Evolutionary conservation across 2,329 filamentous ascomycete species (phyloP).

Genomic region (Talaromyces sp.): DNA sequence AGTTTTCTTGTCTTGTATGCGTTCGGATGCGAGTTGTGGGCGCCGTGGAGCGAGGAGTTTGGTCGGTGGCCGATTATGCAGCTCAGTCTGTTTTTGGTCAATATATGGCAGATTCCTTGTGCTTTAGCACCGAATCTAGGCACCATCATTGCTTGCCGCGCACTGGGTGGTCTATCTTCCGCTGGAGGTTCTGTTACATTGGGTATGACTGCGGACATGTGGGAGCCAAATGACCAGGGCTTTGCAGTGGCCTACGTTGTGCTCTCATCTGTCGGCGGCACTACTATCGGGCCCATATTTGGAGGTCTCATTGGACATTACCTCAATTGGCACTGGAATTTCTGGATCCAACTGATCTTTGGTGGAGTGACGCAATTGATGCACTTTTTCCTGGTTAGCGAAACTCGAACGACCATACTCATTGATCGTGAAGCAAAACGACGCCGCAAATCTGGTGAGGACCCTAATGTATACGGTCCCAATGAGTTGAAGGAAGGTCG

Average conservation of each 20-base stretch:
- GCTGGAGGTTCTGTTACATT: slow-evolving; percentile 65
- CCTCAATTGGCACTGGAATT: slow-evolving; percentile 58
- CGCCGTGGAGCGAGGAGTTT: slow-evolving; percentile 80
- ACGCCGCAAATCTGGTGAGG: slow-evolving; percentile 53
- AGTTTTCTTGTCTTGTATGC: slow-evolving; percentile 76
- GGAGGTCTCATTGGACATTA: slow-evolving; percentile 54
- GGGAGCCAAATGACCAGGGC: slow-evolving; percentile 56
- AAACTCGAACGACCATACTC: slow-evolving; percentile 59
- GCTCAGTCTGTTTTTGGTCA: slow-evolving; percentile 69
- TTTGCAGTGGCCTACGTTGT: slow-evolving; percentile 62
- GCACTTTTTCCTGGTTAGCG: slow-evolving; percentile 48
- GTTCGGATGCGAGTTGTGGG: slow-evolving; percentile 84
- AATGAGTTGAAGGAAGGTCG: slow-evolving; percentile 63
- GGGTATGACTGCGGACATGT: slow-evolving; percentile 65
- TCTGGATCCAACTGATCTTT: slow-evolving; percentile 63
- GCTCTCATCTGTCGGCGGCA: slow-evolving; percentile 56
- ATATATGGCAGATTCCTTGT: slow-evolving; percentile 71
- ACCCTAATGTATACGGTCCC: slow-evolving; percentile 64
- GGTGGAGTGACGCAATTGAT: slow-evolving; percentile 54
- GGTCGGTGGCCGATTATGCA: slow-evolving; percentile 75
- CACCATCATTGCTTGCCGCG: slow-evolving; percentile 66
- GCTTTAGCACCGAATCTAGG: slow-evolving; percentile 70
- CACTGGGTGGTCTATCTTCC: slow-evolving; percentile 61
- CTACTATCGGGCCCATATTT: slow-evolving; percentile 49
- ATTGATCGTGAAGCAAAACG: slow-evolving; percentile 59